Base-by-base conservation (phyloP, 176 grass and related monocot genomes). In the Stipa capillata region DNA sequence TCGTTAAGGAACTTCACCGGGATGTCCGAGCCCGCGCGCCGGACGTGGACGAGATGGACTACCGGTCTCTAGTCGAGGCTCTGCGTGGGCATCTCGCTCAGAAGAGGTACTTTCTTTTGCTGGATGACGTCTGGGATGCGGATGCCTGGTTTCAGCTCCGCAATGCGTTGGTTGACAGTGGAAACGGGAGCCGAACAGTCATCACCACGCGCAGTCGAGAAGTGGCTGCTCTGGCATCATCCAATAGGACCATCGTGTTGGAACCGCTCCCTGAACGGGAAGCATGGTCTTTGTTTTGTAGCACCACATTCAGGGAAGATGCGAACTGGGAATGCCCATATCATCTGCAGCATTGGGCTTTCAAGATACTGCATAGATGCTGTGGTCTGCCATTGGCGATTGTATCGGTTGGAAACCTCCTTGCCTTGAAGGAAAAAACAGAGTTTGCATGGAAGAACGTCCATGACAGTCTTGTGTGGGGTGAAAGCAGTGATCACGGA, bases 321-420 rank as follows among this genome's bases (percentile, higher is more conserved):
- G 16, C 5, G 2, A 16, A 32, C 18, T 14, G 16, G 2, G 12
- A 64, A 24, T 70, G 27, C 57, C 79, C 72, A 0, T 14, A 33
- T 13, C 17, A 11, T 27, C 18, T 81, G 39, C 15, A 57, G 11
- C 11, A 28, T 7, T 65, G 36, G 62, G 69, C 59, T 56, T 23
- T 0, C 6, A 51, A 71, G 21, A 79, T 89, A 47, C 17, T 89
- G 7, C 4, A 64, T 6, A 80, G 72, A 49, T 89, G 86, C 17
- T 9, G 52, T 11, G 86, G 86, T 37, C 61, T 83, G n/a, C 86
- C 86, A 21, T 50, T 89, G 41, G 80, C 74, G 1, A 89, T 89
- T 42, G 75, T 84, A 10, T 75, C 86, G 0, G 20, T 80, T 11
- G 86, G 54, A 16, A 84, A 76, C 33, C 17, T 89, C 8, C 58